Conservation (phyloP, 352 stramenopile genomes). For the Phytophthora megakarya region DNA sequence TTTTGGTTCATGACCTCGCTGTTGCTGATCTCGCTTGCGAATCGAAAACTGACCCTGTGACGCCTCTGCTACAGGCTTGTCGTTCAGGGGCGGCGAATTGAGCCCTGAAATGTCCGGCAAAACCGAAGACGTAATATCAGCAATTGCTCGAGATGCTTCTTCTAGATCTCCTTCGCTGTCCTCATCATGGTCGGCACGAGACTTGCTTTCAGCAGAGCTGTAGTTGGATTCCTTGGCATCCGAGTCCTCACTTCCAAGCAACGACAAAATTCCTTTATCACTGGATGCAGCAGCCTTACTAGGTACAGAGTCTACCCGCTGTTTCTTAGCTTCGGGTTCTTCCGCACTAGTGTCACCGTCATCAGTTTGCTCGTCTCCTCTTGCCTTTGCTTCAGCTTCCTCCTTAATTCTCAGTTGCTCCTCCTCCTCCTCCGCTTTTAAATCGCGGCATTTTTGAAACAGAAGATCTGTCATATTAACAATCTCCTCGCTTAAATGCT, state of each 20-base stretch:
- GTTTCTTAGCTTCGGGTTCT: constrained; percentile 47
- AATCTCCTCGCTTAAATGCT: constrained; percentile 62
- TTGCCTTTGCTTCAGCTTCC: constrained; percentile 26
- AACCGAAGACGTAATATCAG: constrained; percentile 44
- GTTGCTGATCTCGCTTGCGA: constrained; percentile 17
- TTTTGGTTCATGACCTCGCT: constrained; percentile 2
- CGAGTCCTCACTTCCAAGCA: constrained; percentile 41
- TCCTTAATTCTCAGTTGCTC: constrained; percentile 38
- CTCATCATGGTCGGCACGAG: constrained; percentile 28
- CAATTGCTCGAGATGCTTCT: constrained; percentile 41
- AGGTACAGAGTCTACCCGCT: constrained; percentile 18
- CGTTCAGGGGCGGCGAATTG: constrained; percentile 20
- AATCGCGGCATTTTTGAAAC: constrained; percentile 55
- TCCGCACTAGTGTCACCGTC: constrained; percentile 24
- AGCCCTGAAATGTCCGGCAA: constrained; percentile 33
- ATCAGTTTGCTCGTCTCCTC: constrained; percentile 25
- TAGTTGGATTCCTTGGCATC: constrained; percentile 31
- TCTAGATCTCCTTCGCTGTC: constrained; percentile 44
- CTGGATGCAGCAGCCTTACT: constrained; percentile 19
- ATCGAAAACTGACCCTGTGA: constrained; percentile 20
- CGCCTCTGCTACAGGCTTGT: constrained; percentile 7
- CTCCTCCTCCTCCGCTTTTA: constrained; percentile 58
- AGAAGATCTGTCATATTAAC: constrained; percentile 57
- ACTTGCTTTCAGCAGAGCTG: constrained; percentile 30
- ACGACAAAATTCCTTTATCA: constrained; percentile 43